These are phyloP conservation scores for Oropetium thomaeum DNA, from an alignment of 176 grass and related monocot species.

Conservation along the genomic window DNA sequence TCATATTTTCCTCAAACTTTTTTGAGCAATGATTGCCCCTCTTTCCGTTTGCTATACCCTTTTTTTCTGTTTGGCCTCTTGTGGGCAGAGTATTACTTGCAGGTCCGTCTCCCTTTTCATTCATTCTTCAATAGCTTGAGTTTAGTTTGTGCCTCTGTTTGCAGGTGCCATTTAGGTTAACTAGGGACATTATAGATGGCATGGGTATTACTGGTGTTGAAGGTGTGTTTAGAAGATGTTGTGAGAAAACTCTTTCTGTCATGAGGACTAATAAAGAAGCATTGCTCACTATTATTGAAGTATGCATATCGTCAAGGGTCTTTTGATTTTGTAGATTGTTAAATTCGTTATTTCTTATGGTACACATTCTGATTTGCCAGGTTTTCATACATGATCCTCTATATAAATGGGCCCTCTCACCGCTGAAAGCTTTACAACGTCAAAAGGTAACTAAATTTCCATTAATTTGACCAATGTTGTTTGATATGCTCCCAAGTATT, in stretches of 20 bases:
- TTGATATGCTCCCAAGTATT: neutral
- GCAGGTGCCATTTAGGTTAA: conserved; percentile 87
- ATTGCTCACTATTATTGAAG: conserved; percentile 89
- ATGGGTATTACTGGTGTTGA: conserved; percentile 95
- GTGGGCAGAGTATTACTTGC: neutral
- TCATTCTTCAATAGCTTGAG: neutral
- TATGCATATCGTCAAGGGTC: conserved; percentile 28
- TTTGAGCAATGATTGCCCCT: neutral
- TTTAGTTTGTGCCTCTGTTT: conserved; percentile 25
- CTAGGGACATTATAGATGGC: conserved; percentile 86
- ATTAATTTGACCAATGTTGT: neutral
- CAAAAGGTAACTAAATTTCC: conserved; percentile 59
- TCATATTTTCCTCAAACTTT: conserved; percentile 3
- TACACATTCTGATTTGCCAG: conserved; percentile 35
- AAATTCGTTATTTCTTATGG: conserved; percentile 16
- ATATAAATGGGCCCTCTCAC: conserved; percentile 99
- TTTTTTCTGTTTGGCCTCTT: neutral
- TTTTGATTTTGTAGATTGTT: neutral
- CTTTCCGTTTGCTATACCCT: neutral
- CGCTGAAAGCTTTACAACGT: conserved; percentile 89
- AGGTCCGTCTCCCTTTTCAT: neutral
- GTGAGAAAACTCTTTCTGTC: conserved; percentile 91
- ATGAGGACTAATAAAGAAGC: conserved; percentile 95
- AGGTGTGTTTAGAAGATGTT: conserved; percentile 95
- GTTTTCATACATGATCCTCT: conserved; percentile 94